phyloP scores from a whole-genome alignment of 2,329 filamentous ascomycete species.

The Phialophora verrucosa region DNA sequence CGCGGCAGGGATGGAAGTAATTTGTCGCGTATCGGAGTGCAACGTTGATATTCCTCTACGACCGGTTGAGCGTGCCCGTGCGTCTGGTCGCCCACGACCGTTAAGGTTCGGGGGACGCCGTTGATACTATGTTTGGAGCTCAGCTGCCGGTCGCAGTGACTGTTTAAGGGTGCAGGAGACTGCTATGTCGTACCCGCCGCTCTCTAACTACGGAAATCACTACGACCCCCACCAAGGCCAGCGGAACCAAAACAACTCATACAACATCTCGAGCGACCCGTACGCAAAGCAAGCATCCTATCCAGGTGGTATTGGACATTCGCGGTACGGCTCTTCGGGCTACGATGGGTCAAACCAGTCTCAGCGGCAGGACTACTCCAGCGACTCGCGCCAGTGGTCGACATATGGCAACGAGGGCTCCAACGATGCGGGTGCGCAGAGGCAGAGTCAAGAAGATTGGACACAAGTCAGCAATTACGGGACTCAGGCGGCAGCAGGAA shows the following conservation, averaged over 20 bases:
- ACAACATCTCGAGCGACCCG: conserved; percentile 19
- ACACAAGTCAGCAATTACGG: conserved; percentile 15
- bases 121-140: not conserved
- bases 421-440: conserved; percentile 13
- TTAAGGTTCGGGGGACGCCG: not conserved
- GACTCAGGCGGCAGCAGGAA: conserved; percentile 15
- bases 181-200: conserved; percentile 33
- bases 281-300: conserved; percentile 25
- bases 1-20: not conserved
- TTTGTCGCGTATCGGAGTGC: not conserved
- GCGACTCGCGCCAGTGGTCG: conserved; percentile 20
- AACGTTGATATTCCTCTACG: not conserved
- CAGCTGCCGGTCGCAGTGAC: not conserved
- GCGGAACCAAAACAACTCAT: conserved; percentile 24
- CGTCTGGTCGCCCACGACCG: not conserved
- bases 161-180: not conserved
- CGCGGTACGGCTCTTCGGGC: conserved; percentile 28
- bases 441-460: conserved; percentile 21
- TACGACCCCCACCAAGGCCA: conserved; percentile 30
- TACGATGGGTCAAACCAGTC: conserved; percentile 32
- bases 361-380: conserved; percentile 28
- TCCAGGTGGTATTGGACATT: conserved; percentile 21
- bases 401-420: conserved; percentile 21
- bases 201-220: conserved; percentile 27
- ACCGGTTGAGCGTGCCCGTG: not conserved